Conservation (phyloP, 176 grass and related monocot species). For the Oropetium thomaeum region DNA sequence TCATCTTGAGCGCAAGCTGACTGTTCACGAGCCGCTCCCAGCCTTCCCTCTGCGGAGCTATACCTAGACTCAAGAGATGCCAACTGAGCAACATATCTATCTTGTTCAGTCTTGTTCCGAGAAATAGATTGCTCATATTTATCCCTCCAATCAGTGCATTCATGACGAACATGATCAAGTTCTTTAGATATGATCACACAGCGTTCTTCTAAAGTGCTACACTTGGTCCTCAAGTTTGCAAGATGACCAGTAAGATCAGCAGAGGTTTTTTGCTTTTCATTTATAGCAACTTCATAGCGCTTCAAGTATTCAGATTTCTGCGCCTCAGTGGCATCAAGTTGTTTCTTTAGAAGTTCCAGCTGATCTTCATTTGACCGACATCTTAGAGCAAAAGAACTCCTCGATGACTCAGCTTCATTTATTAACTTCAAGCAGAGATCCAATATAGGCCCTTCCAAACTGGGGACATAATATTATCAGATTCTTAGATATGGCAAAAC, state of each 20-base stretch:
- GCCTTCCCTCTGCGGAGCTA: slow-evolving; percentile 54
- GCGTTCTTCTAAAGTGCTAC: slow-evolving; percentile 65
- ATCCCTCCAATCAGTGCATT: slow-evolving; percentile 62
- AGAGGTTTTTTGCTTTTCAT: slow-evolving; percentile 64
- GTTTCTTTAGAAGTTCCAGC: slow-evolving; percentile 63
- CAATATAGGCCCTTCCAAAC: slow-evolving; percentile 76
- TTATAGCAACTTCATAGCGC: slow-evolving; percentile 54
- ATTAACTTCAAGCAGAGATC: slow-evolving; percentile 71
- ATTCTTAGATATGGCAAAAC: neutral
- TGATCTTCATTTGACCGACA: slow-evolving; percentile 65
- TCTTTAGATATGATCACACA: slow-evolving; percentile 56
- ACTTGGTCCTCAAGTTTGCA: slow-evolving; percentile 64
- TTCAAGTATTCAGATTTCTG: slow-evolving; percentile 77
- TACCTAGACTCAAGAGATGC: slow-evolving; percentile 49
- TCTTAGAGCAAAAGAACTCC: slow-evolving; percentile 61
- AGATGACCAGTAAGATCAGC: slow-evolving; percentile 55
- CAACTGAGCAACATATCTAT: slow-evolving; percentile 38
- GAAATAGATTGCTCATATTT: slow-evolving; percentile 53
- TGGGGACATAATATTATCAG: slow-evolving; percentile 27
- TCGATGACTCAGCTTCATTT: slow-evolving; percentile 66
- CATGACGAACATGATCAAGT: slow-evolving; percentile 50
- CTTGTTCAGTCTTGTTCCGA: slow-evolving; percentile 45
- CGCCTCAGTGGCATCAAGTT: slow-evolving; percentile 62
- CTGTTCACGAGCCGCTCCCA: slow-evolving; percentile 62
- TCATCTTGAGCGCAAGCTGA: slow-evolving; percentile 58